Conservation (phyloP, 495 filamentous ascomycete species). For the Penicillium angulare region DNA sequence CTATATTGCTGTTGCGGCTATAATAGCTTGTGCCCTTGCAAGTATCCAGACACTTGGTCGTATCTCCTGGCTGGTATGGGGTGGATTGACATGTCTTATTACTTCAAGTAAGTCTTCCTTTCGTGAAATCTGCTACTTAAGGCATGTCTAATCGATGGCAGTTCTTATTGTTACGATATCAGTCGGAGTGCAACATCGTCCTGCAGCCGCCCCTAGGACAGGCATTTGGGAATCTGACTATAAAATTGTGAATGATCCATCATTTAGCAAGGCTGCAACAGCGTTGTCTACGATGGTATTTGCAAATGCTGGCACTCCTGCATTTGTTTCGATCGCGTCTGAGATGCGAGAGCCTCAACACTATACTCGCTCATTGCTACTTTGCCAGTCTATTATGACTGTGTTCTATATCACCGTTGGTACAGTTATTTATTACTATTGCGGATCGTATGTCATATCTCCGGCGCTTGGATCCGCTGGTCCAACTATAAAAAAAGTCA, state of each 20-base stretch:
- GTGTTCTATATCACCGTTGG: slow-evolving; percentile 64
- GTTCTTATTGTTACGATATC: slow-evolving; percentile 70
- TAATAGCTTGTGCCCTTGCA: slow-evolving; percentile 26
- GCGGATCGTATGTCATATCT: slow-evolving; percentile 59
- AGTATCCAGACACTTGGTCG: slow-evolving; percentile 40
- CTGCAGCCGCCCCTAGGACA: slow-evolving; percentile 29
- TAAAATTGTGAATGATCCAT: slow-evolving; percentile 26
- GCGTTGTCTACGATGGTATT: slow-evolving; percentile 70
- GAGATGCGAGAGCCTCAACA: slow-evolving; percentile 69
- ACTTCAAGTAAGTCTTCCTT: slow-evolving; percentile 33
- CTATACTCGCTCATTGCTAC: slow-evolving; percentile 52
- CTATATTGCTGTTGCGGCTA: slow-evolving; percentile 36
- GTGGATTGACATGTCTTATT: slow-evolving; percentile 34
- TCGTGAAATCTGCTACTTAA: neutral
- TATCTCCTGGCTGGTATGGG: slow-evolving; percentile 38
- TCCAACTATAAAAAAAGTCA: slow-evolving; percentile 57
- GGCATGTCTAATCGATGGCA: slow-evolving; percentile 23
- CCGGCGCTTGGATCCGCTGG: slow-evolving; percentile 67
- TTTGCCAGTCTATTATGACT: slow-evolving; percentile 41
- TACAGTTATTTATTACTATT: slow-evolving; percentile 66
- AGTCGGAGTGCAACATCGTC: slow-evolving; percentile 52
- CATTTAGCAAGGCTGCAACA: slow-evolving; percentile 45
- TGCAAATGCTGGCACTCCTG: slow-evolving; percentile 60
- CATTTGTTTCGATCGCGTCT: slow-evolving; percentile 67
- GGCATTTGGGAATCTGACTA: slow-evolving; percentile 31